Base-by-base conservation (phyloP, 2,329 filamentous ascomycete genomes). In the Aspergillus japonicus region DNA sequence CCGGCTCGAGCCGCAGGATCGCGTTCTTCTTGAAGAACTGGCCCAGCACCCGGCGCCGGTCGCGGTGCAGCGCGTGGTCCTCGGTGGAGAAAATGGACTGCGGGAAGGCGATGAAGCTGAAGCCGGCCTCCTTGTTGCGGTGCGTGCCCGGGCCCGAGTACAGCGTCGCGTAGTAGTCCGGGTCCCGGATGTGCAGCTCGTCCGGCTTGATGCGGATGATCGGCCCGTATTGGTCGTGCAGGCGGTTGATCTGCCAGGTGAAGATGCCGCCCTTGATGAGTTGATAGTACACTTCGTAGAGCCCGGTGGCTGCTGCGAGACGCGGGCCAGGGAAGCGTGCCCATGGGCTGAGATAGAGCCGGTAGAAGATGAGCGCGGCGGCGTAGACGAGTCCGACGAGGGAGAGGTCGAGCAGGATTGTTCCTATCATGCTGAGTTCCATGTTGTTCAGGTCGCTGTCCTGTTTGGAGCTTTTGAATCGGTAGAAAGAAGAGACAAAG, bases 221-320 rank as follows among this genome's bases (percentile, higher is more conserved):
- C 1, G 49, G 59, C 23, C 52, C 53, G 21, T 56, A 59, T 53
- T 31, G 11, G 12, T 47, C 12, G 31, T 61, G 56, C 4, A 56
- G 42, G 1, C 19, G 16, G 19, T 53, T 56, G 2, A 59, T 53
- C 16, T 58, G 26, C 39, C 35, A 56, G 11, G 31, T 35, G 14
- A 54, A 50, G 6, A 23, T 19, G 29, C 59, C 44, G 12, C n/a
- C 19, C 4, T 56, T 31, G 14, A 44, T 23, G 5, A 61, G 29
- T 26, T 61, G 52, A 19, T 58, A 58, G 53, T 59, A 62, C 49
- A 50, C 50, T 23, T 54, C 59, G 21, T 44, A 56, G 5, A 56
- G 26, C 24, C 39, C 58, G 12, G 49, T 52, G 4, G 39, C 21
- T n/a, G 42, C 56, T 8, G 50, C 53, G 3, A 58, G 49, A 5